Evolutionary conservation across 2,329 filamentous ascomycete species (phyloP), one percentile per base, ranked within the genome.

Genomic region (Daldinia sp.): DNA sequence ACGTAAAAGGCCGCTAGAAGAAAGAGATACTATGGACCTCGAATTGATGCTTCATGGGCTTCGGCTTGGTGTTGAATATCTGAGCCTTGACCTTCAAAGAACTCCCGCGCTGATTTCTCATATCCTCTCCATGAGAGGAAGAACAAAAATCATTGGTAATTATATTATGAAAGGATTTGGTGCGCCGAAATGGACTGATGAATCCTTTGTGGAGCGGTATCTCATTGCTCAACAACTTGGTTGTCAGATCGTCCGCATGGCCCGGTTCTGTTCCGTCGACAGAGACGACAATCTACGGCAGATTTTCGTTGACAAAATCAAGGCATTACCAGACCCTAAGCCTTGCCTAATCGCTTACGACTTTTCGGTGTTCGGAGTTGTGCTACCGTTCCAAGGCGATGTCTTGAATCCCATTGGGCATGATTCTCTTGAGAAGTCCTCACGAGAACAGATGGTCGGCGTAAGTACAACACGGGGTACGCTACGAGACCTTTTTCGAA

Each of bases 41-140:
- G 83, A 86, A 61, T 79, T 92, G 30, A 81, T 91, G 23, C 83
- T 87, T 44, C 88, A 91, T 68, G 90, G 89, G 4, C 79, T 92
- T 23, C 87, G 90, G 13, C 82, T 92, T 50, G 89, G 87, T 1
- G 88, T 90, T 1, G 90, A 92, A 60, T 92, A 89, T 71, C 74
- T 89, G 58, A 88, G 87, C 37, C 79, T 92, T 4, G 89, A 92
- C 74, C 78, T 93, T 15, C 85, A 87, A 37, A 83, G 88, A 39
- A 84, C 82, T 42, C 82, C 87, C 53, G 78, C 79, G 0, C 74
- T 85, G 6, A 77, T 90, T 4, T 76, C 79, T 7, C 81, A 83
- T 23, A 78, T 90, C 9, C 79, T 90, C 9, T 78, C 79, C 26
- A 80, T 81, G 61, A 86, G 85, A 74, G 88, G 89, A 1, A 81